Percentiles rank a stretch among this genome's conserved stretches.
Conservation (phyloP, 1,284 basidiomycete species). For the Mycosarcoma maydis region DNA sequence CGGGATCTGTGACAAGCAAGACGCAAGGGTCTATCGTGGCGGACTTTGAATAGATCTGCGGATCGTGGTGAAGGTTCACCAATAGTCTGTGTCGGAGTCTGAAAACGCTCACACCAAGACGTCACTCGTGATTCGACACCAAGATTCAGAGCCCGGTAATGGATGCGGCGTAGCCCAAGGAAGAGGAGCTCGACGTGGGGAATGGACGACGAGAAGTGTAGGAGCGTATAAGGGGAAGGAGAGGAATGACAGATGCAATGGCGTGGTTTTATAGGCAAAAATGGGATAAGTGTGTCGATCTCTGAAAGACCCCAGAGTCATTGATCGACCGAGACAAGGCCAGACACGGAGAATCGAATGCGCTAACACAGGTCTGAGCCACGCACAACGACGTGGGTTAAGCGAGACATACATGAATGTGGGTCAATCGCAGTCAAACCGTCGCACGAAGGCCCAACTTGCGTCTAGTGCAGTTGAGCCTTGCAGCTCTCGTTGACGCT, state of each 20-base stretch:
- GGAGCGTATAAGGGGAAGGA: too few species aligned
- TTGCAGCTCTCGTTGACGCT: too few species aligned
- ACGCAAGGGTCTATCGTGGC: neutral
- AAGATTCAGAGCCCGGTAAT: neutral
- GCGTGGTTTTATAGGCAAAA: constrained; percentile 13
- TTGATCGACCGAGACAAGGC: constrained; percentile 33
- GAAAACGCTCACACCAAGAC: constrained; percentile 5
- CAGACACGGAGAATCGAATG: constrained; percentile 9
- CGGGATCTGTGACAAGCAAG: neutral
- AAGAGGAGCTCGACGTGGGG: too few species aligned
- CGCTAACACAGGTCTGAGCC: neutral
- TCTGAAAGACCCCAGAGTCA: neutral
- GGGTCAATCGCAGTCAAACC: neutral
- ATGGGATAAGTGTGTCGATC: neutral
- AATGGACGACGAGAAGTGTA: too few species aligned
- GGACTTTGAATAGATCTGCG: constrained; percentile 2
- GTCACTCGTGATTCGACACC: neutral
- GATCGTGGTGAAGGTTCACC: neutral
- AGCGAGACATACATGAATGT: constrained; percentile 9
- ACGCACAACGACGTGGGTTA: constrained; percentile 5
- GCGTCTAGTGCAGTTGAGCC: too few species aligned
- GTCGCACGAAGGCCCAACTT: too few species aligned
- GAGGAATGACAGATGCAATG: neutral
- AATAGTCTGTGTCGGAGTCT: constrained; percentile 7
- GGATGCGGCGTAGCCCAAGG: too few species aligned